Percentiles rank a stretch among this genome's conserved stretches.
Evolutionary conservation across 129 eudicot genomes (phyloP).

Genomic region (Flaveria ramosissima): DNA sequence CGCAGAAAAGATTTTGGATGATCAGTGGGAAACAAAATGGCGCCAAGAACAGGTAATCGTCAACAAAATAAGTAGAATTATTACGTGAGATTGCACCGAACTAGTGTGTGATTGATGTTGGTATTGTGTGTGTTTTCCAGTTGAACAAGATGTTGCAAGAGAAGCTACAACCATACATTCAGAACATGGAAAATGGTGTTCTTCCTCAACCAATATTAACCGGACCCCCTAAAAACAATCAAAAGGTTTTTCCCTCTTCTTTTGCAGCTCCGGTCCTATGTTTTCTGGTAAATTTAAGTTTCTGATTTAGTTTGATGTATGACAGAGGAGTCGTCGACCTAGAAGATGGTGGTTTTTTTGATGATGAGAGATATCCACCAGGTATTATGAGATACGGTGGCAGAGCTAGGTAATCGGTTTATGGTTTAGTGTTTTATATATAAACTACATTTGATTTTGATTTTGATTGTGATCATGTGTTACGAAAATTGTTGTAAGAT

Average conservation of each 20-base stretch:
- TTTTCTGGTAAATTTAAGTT: background rate
- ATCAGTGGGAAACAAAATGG: conserved; percentile 91
- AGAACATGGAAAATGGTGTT: conserved; percentile 49
- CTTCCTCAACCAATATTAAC: conserved; percentile 66
- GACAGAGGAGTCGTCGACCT: conserved; percentile 25
- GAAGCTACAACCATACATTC: conserved; percentile 73
- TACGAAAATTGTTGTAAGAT: background rate
- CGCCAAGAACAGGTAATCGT: conserved; percentile 77
- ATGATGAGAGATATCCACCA: background rate
- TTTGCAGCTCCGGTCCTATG: background rate
- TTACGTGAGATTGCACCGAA: conserved; percentile 13
- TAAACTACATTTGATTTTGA: conserved; percentile 21
- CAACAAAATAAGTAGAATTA: background rate
- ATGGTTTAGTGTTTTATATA: conserved; percentile 26
- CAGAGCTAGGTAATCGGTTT: conserved; percentile 9
- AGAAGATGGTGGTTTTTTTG: conserved; percentile 43
- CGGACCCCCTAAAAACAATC: conserved; percentile 39
- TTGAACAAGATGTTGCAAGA: conserved; percentile 77
- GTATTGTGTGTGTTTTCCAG: conserved; percentile 39
- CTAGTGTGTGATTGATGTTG: background rate
- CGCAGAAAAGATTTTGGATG: conserved; percentile 76
- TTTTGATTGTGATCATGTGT: conserved; percentile 2
- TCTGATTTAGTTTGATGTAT: background rate
- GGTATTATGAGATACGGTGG: background rate
- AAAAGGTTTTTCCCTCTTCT: conserved; percentile 52